Percentiles rank a stretch among this genome's conserved stretches.
Evolutionary conservation across 495 filamentous ascomycete genomes (phyloP).

Genomic region (Endocarpon pusillum): DNA sequence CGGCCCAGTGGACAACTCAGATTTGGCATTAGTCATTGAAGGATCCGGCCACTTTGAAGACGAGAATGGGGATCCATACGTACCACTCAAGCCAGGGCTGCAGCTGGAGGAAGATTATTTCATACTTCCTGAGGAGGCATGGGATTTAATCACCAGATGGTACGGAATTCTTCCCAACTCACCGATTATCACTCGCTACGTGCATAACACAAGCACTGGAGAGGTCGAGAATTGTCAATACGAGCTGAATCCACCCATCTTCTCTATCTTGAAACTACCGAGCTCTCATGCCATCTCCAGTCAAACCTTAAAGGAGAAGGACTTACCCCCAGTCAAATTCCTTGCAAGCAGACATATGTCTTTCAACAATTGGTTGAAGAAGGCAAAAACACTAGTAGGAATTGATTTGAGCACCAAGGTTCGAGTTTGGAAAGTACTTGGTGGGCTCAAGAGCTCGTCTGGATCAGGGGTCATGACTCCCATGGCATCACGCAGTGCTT

Average conservation of each 20-base stretch:
- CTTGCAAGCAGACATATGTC: constrained; percentile 49
- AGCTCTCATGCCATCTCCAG: constrained; percentile 39
- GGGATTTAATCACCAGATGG: constrained; percentile 66
- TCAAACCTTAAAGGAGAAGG: constrained; percentile 41
- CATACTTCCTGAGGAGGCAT: constrained; percentile 59
- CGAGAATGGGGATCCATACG: constrained; percentile 41
- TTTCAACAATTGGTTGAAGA: constrained; percentile 56
- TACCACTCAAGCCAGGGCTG: constrained; percentile 61
- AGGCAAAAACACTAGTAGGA: constrained; percentile 44
- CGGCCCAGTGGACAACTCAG: constrained; percentile 78
- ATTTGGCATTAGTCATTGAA: constrained; percentile 32
- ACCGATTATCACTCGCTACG: constrained; percentile 56
- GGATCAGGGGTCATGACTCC: constrained; percentile 37
- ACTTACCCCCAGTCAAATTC: constrained; percentile 36
- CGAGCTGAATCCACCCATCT: constrained; percentile 71
- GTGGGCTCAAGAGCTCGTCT: constrained; percentile 24
- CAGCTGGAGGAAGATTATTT: constrained; percentile 50
- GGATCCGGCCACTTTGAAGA: constrained; percentile 26
- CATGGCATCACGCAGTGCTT: constrained; percentile 37
- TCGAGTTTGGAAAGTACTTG: constrained; percentile 58
- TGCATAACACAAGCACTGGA: constrained; percentile 48
- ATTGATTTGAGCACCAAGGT: constrained; percentile 57
- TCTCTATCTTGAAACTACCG: constrained; percentile 68
- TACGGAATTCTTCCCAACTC: constrained; percentile 59
- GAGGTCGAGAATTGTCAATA: constrained; percentile 51